phyloP scores from a whole-genome alignment of 2,329 filamentous ascomycete species.

The Didymella glomerata region DNA sequence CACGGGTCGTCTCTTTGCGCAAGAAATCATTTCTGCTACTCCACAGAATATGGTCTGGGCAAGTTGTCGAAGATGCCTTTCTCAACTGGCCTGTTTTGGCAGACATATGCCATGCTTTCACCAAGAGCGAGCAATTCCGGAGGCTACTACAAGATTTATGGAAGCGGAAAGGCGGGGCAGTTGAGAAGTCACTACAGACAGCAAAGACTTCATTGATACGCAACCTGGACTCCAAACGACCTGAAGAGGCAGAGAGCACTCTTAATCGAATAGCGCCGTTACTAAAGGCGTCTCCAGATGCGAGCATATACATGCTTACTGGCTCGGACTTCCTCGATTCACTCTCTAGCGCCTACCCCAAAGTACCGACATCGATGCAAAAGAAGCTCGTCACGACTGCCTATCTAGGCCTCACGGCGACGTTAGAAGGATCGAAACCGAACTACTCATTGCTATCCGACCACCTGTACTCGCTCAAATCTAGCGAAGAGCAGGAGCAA shows the following conservation, averaged over 20 bases:
- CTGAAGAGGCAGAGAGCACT: constrained; percentile 63
- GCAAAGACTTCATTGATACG: constrained; percentile 70
- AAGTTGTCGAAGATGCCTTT: constrained; percentile 58
- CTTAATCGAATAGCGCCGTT: constrained; percentile 70
- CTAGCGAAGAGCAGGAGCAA: constrained; percentile 70
- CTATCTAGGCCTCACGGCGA: constrained; percentile 77
- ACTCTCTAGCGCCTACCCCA: constrained; percentile 70
- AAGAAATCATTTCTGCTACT: constrained; percentile 71
- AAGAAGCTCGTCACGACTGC: constrained; percentile 74
- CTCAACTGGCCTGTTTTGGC: constrained; percentile 73
- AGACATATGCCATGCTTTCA: constrained; percentile 72
- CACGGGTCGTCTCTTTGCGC: constrained; percentile 62
- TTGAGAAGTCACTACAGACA: constrained; percentile 66
- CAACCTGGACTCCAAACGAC: constrained; percentile 69
- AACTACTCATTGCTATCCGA: constrained; percentile 81
- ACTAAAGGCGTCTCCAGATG: constrained; percentile 66
- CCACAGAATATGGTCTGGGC: constrained; percentile 63
- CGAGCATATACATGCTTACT: constrained; percentile 72
- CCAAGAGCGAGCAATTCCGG: constrained; percentile 66
- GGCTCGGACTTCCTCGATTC: constrained; percentile 90
- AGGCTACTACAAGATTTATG: constrained; percentile 61
- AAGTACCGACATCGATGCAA: constrained; percentile 69
- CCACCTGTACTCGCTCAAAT: constrained; percentile 81
- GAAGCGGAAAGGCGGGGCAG: constrained; percentile 56
- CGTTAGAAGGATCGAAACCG: constrained; percentile 71